Percentiles rank a stretch among this genome's conserved stretches.
phyloP scores from a whole-genome alignment of 257 asterid genomes.

The Cynanchum wilfordii region DNA sequence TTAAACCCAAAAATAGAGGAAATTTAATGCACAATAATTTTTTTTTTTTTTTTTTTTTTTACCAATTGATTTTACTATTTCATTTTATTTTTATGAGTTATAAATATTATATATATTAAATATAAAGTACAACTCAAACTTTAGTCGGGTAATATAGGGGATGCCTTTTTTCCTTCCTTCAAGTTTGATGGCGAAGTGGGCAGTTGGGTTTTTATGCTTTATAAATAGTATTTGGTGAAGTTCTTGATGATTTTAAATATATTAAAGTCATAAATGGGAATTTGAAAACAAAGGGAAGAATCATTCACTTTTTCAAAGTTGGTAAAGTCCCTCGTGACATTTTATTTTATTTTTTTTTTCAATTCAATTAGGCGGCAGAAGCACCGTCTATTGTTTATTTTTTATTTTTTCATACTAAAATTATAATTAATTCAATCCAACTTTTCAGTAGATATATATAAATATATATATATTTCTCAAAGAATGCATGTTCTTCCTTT shows the following conservation, averaged over 20 bases:
- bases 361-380: conserved; percentile 5
- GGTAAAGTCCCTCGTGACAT: conserved; percentile 1
- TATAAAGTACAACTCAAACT: no score
- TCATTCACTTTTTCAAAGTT: conserved; percentile 11
- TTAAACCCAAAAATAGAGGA: no score
- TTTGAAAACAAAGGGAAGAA: conserved; percentile 1
- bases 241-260: not conserved
- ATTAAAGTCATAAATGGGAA: conserved; percentile 7
- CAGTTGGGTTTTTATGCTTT: conserved; percentile 12
- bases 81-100: no score
- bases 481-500: no score
- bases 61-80: no score
- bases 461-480: no score
- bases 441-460: not conserved
- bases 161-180: not conserved
- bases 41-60: no score
- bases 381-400: not conserved
- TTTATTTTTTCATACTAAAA: not conserved
- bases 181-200: not conserved
- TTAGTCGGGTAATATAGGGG: no score
- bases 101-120: no score
- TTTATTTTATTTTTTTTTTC: conserved; percentile 4
- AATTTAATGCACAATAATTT: no score
- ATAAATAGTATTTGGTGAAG: not conserved
- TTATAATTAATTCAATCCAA: not conserved